phyloP scores from a whole-genome alignment of 1,139 yeast species.

The Yamadazyma membranifaciens region DNA sequence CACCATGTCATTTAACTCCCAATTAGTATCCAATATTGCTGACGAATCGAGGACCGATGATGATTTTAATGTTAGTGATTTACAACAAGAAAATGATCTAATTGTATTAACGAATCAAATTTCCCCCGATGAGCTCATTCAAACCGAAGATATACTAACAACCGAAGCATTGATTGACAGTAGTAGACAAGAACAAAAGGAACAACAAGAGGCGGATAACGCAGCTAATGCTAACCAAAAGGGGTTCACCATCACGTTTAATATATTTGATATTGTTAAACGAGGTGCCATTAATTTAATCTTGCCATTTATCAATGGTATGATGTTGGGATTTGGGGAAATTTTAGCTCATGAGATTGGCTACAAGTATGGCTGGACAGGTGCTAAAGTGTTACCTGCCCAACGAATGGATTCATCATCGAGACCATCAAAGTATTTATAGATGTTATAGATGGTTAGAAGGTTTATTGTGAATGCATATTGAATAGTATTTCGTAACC shows the following conservation, averaged over 20 bases:
- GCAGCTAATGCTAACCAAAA: background rate
- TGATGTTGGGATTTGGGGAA: conserved; percentile 97
- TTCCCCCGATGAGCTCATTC: conserved; percentile 16
- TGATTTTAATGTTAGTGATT: conserved; percentile 10
- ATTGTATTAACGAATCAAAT: conserved; percentile 17
- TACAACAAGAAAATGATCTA: conserved; percentile 15
- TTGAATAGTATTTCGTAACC: no score
- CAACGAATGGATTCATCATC: conserved; percentile 25
- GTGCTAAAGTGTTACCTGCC: conserved; percentile 60
- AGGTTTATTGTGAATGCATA: no score
- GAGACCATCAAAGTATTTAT: conserved; percentile 10
- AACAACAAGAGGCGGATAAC: conserved; percentile 4
- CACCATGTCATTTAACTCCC: conserved; percentile 10
- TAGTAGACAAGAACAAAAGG: conserved; percentile 14
- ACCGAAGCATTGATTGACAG: conserved; percentile 23
- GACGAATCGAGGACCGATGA: conserved; percentile 1
- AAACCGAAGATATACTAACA: conserved; percentile 20
- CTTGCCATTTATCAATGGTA: conserved; percentile 87
- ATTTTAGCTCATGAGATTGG: conserved; percentile 92
- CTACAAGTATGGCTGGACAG: conserved; percentile 73
- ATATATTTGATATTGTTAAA: conserved; percentile 37
- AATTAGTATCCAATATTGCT: conserved; percentile 1
- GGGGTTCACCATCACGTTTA: conserved; percentile 12
- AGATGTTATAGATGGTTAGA: no score
- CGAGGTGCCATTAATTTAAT: conserved; percentile 70